Base-by-base conservation (phyloP, 75 land plant species). In the Pseudotsuga menziesii region DNA sequence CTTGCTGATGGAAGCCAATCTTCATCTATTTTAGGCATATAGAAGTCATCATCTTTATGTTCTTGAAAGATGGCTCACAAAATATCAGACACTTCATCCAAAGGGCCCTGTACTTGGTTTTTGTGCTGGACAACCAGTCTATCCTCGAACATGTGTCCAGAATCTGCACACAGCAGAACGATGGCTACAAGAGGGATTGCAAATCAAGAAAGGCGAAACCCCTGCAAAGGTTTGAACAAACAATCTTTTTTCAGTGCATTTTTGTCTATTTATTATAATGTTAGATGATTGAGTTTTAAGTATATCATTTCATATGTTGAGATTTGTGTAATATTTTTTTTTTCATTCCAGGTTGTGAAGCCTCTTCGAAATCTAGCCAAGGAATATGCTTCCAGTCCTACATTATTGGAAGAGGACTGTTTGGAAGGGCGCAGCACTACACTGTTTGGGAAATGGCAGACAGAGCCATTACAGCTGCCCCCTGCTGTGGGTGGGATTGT, bases 381-480 rank as follows among this genome's bases (percentile, higher is more conserved):
- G 36, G 74, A 20, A 27, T 74, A 75, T 64, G 58, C 16, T 57
- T 66, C 9, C 71, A 85, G 78, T 58, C 58, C 29, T 72, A 62
- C 36, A 73, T 83, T 72, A 52, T n/a, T 48, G 77, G 48, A 60
- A 22, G 89, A 85, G 39, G 82, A 54, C 64, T 77, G 35, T 71
- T 26, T 35, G 66, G 76, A 75, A 82, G 81, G 77, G 74, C 26
- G 12, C 14, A 82, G 76, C 36, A 69, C 88, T 77, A 76, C 58
- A 48, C 88, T 97, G 27, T 97, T 84, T 88, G 98, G 98, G 57
- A 90, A 84, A 82, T 97, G 99, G 99, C 98, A 97, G 81, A 80
- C 84, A 55, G 95, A 92, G 74, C 88, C 93, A 60, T 78, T 91
- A 63, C 57, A 76, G 56, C 92, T 91, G 70, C 95, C 98, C 56